Evolutionary conservation across 2,329 filamentous ascomycete genomes (phyloP), one percentile per base, ranked within the genome.

Genomic region (Alternaria viburni): DNA sequence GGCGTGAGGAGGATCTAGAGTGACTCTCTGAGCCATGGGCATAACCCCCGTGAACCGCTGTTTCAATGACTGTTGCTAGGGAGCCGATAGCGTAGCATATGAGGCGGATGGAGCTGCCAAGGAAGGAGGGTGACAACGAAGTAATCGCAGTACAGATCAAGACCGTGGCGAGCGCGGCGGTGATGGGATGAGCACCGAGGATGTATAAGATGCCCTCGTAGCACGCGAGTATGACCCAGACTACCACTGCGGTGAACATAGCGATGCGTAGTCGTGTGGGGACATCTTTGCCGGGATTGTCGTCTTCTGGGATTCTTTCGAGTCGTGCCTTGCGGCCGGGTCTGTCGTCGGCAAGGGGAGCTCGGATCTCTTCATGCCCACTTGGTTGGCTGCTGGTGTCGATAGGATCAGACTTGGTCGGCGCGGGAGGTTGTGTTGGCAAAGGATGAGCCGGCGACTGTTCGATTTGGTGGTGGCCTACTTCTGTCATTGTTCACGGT

Each of bases 401-500:
- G n/a, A n/a, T n/a, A n/a, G n/a, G n/a, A n/a, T n/a, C n/a, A n/a
- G n/a, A n/a, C n/a, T n/a, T n/a, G n/a, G n/a, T n/a, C n/a, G n/a
- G n/a, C n/a, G n/a, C n/a, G n/a, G n/a, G n/a, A n/a, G n/a, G n/a
- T n/a, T n/a, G n/a, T n/a, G n/a, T n/a, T n/a, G n/a, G n/a, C n/a
- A n/a, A n/a, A n/a, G n/a, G n/a, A n/a, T n/a, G n/a, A n/a, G n/a
- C n/a, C n/a, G n/a, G n/a, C n/a, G n/a, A n/a, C n/a, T n/a, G n/a
- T n/a, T n/a, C n/a, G n/a, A n/a, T n/a, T n/a, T n/a, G n/a, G n/a
- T n/a, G 43, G 43, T 45, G 11, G 17, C 43, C 43, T 45, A 1
- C 43, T 45, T 45, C 43, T 45, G 43, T 45, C 43, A 45, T 45
- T 21, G 19, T n/a, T n/a, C n/a, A n/a, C n/a, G n/a, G n/a, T n/a